Percentiles rank a stretch among this genome's conserved stretches.
These are phyloP conservation scores for Podaxis carcinomalis DNA, from an alignment of 768 basidiomycete species.

Conservation along the genomic window DNA sequence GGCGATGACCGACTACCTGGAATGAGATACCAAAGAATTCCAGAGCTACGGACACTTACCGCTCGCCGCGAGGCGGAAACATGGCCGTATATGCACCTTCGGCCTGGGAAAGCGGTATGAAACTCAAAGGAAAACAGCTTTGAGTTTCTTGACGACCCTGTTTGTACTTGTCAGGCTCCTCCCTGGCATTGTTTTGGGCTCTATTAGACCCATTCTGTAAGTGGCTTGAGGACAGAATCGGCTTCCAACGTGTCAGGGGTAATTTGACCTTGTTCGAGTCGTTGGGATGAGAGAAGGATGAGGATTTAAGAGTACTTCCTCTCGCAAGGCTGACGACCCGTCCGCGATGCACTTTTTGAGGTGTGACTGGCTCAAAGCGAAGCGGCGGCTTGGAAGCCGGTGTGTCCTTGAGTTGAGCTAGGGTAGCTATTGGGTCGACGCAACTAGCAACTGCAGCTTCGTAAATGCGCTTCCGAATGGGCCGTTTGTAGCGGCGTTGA, in stretches of 20 bases:
- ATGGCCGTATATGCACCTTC: conserved; percentile 21
- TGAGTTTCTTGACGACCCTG: conserved; percentile 1
- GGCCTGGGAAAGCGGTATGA: conserved; percentile 25
- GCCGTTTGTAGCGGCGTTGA: background rate
- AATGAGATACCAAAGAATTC: too few relatives aligned
- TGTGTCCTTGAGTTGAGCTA: conserved; percentile 15
- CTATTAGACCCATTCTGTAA: background rate
- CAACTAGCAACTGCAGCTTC: conserved; percentile 31
- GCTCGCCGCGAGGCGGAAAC: conserved; percentile 11
- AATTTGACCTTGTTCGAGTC: background rate
- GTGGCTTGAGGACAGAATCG: background rate
- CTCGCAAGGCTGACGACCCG: background rate
- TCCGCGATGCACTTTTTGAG: background rate
- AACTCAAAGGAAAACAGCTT: conserved; percentile 22
- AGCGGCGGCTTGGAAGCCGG: conserved; percentile 8
- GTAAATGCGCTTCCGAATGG: conserved; percentile 29
- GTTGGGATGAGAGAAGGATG: background rate
- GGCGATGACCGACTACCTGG: background rate
- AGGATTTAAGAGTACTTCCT: background rate
- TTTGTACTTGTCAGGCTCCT: background rate
- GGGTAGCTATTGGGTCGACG: conserved; percentile 25
- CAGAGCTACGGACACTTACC: background rate
- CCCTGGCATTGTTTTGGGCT: background rate
- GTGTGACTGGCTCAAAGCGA: conserved; percentile 12
- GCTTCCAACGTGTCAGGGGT: background rate